phyloP scores from a whole-genome alignment of 495 filamentous ascomycete species.

The Aspergillus funiculosus region DNA sequence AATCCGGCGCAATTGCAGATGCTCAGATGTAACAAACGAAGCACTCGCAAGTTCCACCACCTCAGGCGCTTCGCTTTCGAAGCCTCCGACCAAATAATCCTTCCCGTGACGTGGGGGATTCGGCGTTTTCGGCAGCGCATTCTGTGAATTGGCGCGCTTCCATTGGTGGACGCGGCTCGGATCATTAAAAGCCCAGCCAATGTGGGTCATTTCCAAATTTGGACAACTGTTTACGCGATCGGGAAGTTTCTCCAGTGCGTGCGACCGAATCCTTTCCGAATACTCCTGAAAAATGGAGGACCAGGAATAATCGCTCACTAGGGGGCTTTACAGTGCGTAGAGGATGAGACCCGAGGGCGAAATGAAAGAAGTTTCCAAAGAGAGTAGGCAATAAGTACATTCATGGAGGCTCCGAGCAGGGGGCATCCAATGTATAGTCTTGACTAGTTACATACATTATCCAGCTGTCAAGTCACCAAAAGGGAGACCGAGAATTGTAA shows the following conservation, averaged over 20 bases:
- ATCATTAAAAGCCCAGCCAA: slow-evolving; percentile 17
- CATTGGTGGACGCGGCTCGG: slow-evolving; percentile 29
- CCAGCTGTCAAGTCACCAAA: slow-evolving; percentile 34
- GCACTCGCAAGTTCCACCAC: neutral
- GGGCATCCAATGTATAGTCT: slow-evolving; percentile 25
- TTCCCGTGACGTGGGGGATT: slow-evolving; percentile 32
- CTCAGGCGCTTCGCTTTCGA: slow-evolving; percentile 6
- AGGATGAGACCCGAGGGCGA: neutral
- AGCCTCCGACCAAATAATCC: too few relatives aligned
- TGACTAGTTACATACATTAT: slow-evolving; percentile 46
- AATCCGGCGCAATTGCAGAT: slow-evolving; percentile 1
- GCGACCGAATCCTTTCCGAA: too few relatives aligned
- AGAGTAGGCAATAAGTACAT: slow-evolving; percentile 11
- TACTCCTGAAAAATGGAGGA: too few relatives aligned
- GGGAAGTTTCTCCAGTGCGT: too few relatives aligned
- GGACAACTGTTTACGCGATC: slow-evolving; percentile 23
- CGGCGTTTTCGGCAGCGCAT: slow-evolving; percentile 34
- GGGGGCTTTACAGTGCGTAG: neutral
- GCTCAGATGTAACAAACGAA: neutral
- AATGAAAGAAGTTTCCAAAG: neutral
- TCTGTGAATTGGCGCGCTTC: slow-evolving; percentile 17
- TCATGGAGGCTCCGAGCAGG: slow-evolving; percentile 14
- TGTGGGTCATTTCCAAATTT: slow-evolving; percentile 13
- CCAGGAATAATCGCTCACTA: too few relatives aligned
- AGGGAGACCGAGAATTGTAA: slow-evolving; percentile 30